phyloP scores from a whole-genome alignment of 2,329 filamentous ascomycete genomes.

The Rutstroemia sydowiana region DNA sequence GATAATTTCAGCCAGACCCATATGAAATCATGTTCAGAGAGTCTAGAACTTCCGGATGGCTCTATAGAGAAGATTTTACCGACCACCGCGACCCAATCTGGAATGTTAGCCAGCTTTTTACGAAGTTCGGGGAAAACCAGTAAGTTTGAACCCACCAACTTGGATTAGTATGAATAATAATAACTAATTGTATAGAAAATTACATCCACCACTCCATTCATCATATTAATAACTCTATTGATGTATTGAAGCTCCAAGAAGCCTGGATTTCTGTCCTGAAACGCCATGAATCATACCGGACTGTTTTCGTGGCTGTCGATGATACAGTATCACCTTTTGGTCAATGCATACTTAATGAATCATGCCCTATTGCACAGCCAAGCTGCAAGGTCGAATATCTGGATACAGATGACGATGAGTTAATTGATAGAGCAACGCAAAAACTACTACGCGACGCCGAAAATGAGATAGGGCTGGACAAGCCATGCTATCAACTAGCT shows the following conservation, averaged over 20 bases:
- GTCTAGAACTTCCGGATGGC: neutral
- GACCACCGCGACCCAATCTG: conserved; percentile 3
- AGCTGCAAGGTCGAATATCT: neutral
- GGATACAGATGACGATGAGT: neutral
- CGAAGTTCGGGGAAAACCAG: neutral
- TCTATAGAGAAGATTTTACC: neutral
- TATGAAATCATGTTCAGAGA: neutral
- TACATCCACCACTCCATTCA: conserved; percentile 4
- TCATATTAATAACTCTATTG: neutral
- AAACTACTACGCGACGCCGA: neutral
- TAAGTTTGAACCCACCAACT: neutral
- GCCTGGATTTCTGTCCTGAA: neutral
- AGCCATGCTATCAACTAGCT: neutral
- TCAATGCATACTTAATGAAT: neutral
- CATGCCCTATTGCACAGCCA: neutral
- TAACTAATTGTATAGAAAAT: neutral
- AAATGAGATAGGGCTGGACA: neutral
- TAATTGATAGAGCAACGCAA: neutral
- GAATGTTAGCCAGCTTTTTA: conserved; percentile 2
- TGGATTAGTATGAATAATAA: neutral
- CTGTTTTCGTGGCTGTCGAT: neutral
- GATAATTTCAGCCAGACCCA: neutral
- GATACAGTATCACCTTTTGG: neutral
- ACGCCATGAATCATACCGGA: neutral
- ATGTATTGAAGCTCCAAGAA: neutral